phyloP scores from a whole-genome alignment of 768 basidiomycete species.

The Mycena crocata region DNA sequence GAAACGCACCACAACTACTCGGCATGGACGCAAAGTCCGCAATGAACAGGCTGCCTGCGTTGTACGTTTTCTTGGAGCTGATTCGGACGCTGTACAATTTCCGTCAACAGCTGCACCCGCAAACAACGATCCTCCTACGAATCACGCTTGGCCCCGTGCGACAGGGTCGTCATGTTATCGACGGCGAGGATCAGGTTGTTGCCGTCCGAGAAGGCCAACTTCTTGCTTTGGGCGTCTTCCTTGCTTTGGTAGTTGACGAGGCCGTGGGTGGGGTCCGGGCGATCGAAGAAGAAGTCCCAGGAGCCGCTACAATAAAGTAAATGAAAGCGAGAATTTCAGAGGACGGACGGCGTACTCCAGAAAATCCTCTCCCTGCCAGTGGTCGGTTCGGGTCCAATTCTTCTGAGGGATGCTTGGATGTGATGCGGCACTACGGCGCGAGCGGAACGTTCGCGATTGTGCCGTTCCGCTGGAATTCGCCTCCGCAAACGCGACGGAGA shows the following conservation, averaged over 20 bases:
- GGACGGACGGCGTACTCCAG: background rate
- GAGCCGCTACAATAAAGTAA: background rate
- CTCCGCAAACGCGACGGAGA: background rate
- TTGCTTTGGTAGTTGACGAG: background rate
- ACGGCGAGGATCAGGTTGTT: background rate
- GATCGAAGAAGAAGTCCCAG: conserved; percentile 5
- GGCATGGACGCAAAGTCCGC: conserved; percentile 4
- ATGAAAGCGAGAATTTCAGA: background rate
- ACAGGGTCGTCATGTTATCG: background rate
- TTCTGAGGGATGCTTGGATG: background rate
- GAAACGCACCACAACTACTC: background rate
- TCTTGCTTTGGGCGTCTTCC: background rate
- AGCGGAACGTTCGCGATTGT: background rate
- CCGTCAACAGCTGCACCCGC: no score
- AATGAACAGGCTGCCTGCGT: background rate
- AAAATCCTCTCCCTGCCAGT: background rate
- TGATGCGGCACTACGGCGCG: background rate
- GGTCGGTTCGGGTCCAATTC: background rate
- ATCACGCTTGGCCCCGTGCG: background rate
- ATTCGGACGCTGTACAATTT: conserved; percentile 6
- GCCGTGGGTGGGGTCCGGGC: conserved; percentile 3
- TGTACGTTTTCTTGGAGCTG: conserved; percentile 5
- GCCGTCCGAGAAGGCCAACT: background rate
- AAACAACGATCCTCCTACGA: background rate
- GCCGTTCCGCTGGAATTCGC: background rate